Percentiles rank a stretch among this genome's conserved stretches.
Evolutionary conservation across 2,329 filamentous ascomycete species (phyloP).

Genomic region (Cephalotrichum gorgonifer): DNA sequence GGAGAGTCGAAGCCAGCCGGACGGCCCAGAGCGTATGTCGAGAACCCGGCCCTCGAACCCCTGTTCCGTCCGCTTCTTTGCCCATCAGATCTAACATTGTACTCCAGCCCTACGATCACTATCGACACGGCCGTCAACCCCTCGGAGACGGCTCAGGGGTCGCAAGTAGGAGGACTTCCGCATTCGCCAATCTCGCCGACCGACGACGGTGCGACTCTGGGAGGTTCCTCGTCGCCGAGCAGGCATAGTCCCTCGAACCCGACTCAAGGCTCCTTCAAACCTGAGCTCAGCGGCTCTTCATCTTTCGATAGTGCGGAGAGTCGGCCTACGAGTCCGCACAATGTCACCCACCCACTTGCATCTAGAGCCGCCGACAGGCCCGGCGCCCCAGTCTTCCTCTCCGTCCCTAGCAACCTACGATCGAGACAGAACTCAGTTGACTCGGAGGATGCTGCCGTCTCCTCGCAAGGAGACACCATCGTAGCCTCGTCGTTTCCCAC

Average conservation of each 20-base stretch:
- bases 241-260: conserved; percentile 22
- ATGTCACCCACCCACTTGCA: conserved; percentile 51
- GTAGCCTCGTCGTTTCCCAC: conserved; percentile 35
- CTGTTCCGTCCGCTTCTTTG: not conserved
- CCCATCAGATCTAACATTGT: not conserved
- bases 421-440: conserved; percentile 62
- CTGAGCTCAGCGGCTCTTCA: conserved; percentile 10
- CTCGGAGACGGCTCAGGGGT: conserved; percentile 1
- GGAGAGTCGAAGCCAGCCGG: conserved; percentile 10
- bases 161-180: not conserved
- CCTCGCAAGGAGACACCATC: conserved; percentile 54
- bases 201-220: conserved; percentile 29
- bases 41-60: not conserved
- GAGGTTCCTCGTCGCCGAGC: conserved; percentile 33
- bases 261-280: not conserved
- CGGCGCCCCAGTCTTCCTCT: conserved; percentile 43
- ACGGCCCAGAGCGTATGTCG: conserved; percentile 27
- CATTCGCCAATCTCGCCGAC: conserved; percentile 23
- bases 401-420: conserved; percentile 51
- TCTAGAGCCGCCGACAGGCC: conserved; percentile 31
- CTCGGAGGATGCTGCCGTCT: conserved; percentile 48
- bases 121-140: conserved; percentile 36
- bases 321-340: conserved; percentile 61
- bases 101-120: conserved; percentile 39
- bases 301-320: conserved; percentile 58